phyloP scores from a whole-genome alignment of 345 rosid genomes.

The Eucalyptus marginata region DNA sequence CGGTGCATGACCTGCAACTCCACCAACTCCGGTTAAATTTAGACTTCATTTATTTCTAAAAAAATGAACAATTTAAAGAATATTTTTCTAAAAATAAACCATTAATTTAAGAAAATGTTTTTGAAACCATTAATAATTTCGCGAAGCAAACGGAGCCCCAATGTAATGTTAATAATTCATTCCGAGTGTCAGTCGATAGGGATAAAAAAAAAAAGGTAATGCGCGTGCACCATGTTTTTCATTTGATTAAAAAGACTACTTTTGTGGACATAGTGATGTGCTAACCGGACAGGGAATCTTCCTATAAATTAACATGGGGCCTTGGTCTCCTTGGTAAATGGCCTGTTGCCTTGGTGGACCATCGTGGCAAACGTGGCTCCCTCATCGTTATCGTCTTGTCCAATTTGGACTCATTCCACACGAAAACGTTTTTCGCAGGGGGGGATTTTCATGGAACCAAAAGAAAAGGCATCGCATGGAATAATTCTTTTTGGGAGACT shows the following conservation, averaged over 20 bases:
- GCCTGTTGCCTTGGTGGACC: background rate
- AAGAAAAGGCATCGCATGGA: background rate
- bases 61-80: fast-evolving
- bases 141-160: fast-evolving
- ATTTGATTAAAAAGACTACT: background rate
- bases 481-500: background rate
- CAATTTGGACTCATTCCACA: background rate
- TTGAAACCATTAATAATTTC: fast-evolving
- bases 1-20: background rate
- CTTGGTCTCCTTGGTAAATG: background rate
- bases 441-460: background rate
- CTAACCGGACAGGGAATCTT: background rate
- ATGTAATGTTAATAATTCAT: background rate
- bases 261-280: background rate
- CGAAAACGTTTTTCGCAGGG: background rate
- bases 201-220: background rate
- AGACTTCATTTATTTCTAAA: fast-evolving
- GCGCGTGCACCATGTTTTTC: background rate
- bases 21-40: background rate
- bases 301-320: background rate
- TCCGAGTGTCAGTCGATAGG: fast-evolving
- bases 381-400: background rate
- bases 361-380: background rate
- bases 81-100: background rate
- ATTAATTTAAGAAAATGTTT: background rate